phyloP scores from a whole-genome alignment of 106 monocot species.

The Alisma plantagoaquatica region DNA sequence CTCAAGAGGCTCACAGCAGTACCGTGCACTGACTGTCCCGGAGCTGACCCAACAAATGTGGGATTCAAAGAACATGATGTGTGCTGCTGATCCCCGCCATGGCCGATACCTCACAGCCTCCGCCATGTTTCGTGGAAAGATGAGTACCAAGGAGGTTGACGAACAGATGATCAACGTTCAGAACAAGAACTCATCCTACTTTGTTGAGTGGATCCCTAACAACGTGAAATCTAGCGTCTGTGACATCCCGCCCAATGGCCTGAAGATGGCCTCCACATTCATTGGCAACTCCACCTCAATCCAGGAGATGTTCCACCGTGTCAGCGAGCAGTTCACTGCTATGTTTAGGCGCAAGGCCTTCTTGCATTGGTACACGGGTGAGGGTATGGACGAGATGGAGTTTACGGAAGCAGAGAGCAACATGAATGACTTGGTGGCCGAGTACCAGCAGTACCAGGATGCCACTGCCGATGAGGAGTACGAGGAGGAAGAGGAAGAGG shows the following conservation, averaged over 20 bases:
- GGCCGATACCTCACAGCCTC: constrained; percentile 38
- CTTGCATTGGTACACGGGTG: no score
- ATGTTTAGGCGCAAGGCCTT: no score
- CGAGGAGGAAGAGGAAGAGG: constrained; percentile 27
- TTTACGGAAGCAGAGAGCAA: constrained; percentile 40
- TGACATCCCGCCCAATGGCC: constrained; percentile 34
- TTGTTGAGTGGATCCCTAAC: constrained; percentile 46
- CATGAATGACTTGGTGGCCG: constrained; percentile 34
- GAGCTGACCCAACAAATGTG: constrained; percentile 21
- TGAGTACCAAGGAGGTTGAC: constrained; percentile 54
- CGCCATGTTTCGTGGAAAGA: constrained; percentile 38
- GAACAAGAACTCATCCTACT: constrained; percentile 52
- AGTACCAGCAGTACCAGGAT: constrained; percentile 49
- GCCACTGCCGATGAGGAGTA: constrained; percentile 53
- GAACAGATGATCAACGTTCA: constrained; percentile 53
- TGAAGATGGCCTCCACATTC: constrained; percentile 65
- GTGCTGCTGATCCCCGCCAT: constrained; percentile 36
- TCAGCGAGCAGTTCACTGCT: constrained; percentile 79
- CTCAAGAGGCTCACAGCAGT: constrained; percentile 17
- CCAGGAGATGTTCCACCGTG: constrained; percentile 79
- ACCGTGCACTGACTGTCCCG: constrained; percentile 14
- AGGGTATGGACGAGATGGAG: no score
- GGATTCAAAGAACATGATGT: constrained; percentile 27
- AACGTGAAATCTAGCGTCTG: constrained; percentile 44
- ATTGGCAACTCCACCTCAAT: constrained; percentile 77